A percentile compares a stretch with the other conserved stretches of the same genome.
phyloP scores from a whole-genome alignment of 1,284 basidiomycete species.

The Neonothopanus nambi region DNA sequence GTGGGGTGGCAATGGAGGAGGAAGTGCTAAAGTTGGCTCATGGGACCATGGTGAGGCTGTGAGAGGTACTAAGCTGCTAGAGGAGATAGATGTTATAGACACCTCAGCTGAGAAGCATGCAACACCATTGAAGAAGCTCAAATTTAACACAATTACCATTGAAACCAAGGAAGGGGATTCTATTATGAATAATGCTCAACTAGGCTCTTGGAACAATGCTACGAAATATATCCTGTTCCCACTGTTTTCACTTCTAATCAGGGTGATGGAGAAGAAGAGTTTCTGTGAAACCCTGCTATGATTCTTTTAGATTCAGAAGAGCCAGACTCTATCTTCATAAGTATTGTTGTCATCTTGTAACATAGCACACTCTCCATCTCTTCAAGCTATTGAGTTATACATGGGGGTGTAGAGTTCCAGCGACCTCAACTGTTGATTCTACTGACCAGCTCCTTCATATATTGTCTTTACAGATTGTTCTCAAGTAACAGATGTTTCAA shows the following conservation, averaged over 20 bases:
- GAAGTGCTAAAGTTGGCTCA: conserved; percentile 53
- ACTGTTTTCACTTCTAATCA: conserved; percentile 62
- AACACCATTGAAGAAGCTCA: conserved; percentile 54
- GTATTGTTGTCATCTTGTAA: no score
- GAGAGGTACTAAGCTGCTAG: conserved; percentile 48
- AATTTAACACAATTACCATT: conserved; percentile 69
- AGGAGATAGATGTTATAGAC: conserved; percentile 44
- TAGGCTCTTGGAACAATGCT: conserved; percentile 82
- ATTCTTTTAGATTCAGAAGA: no score
- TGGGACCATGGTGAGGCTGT: conserved; percentile 42
- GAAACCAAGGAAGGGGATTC: conserved; percentile 56
- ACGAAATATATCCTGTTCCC: conserved; percentile 90
- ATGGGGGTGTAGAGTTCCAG: no score
- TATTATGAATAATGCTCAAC: conserved; percentile 59
- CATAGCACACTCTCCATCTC: no score
- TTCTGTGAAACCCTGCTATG: conserved; percentile 62
- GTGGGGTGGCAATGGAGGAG: conserved; percentile 52
- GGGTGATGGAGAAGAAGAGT: conserved; percentile 40
- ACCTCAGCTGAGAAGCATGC: conserved; percentile 22
- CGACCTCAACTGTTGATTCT: no score
- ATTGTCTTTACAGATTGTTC: no score
- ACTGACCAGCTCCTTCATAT: no score
- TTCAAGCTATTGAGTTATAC: no score
- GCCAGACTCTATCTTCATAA: no score
- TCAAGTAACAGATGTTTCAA: no score